Base-by-base conservation (phyloP, 2,329 filamentous ascomycete species). In the Cladophialophora exuberans region DNA sequence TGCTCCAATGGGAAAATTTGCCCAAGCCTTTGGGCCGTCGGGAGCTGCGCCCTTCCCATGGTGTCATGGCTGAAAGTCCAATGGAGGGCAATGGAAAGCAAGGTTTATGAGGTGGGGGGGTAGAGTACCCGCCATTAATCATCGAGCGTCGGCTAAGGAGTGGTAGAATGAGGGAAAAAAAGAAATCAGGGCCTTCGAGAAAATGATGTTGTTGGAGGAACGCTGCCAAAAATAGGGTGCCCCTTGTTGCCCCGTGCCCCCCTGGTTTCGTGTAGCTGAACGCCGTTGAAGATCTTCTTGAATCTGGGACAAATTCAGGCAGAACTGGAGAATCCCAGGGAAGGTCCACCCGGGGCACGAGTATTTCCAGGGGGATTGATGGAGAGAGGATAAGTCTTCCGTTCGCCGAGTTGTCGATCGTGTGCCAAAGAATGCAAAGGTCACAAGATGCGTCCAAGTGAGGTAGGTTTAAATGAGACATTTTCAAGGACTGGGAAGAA, bases 301-400 rank as follows among this genome's bases (percentile, higher is more conserved):
- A 17, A 52, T 28, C 30, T 36, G 15, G 49, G 30, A 28, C 15
- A 22, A 50, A 50, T 46, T 52, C 56, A 59, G 52, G 56, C 56
- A 55, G 56, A 55, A 55, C 47, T 48, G 56, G 46, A 48, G 47
- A 41, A 26, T 38, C 48, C 26, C 47, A 38, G 46, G 46, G 52
- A 33, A 56, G 52, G 56, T 52, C 56, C 56, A 59, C 39, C 51
- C 50, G 31, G 22, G 50, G 22, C 51, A 51, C 56, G 51, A 51
- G 46, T 31, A 54, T 54, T 58, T 54, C 45, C 45, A 48, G 45
- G 56, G 36, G 48, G 33, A 10, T 18, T 18, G 39, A 42, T 38
- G 20, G n/a, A n/a, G 26, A 11, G 35, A 36, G 33, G 41, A 52
- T 47, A 36, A 52, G 22, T 52, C 42, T 42, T 39, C 35, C 22